These are phyloP conservation scores for Euphrasia arctica DNA, from an alignment of 305 asterid genomes.

Conservation along the genomic window DNA sequence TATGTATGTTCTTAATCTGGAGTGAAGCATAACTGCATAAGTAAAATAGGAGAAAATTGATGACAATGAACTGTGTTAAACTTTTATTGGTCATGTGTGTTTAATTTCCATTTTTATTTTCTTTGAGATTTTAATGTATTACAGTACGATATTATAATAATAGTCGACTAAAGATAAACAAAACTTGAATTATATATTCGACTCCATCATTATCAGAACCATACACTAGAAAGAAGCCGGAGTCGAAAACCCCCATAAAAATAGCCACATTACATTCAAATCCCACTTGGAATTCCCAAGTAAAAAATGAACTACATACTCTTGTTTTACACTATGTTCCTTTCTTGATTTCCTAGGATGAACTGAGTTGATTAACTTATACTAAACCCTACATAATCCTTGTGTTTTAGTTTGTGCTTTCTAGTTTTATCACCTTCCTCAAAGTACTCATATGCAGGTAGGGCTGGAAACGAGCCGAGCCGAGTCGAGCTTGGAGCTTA, in stretches of 20 bases:
- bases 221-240: conserved; percentile 15
- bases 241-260: conserved; percentile 26
- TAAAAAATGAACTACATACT: background rate
- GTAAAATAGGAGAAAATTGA: conserved; percentile 9
- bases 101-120: no score
- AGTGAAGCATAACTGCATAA: conserved; percentile 24
- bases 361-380: background rate
- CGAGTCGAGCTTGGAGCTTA: no score
- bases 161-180: no score
- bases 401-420: background rate
- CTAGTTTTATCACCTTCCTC: conserved; percentile 16
- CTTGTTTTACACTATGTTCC: background rate
- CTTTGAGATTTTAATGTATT: no score
- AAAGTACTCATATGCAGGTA: conserved; percentile 19
- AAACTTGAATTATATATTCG: no score
- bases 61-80: no score
- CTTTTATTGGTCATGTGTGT: background rate
- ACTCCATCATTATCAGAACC: background rate
- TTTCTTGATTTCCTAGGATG: background rate
- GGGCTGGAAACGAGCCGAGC: no score
- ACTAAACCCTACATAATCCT: background rate
- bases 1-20: conserved; percentile 22
- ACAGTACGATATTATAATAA: no score
- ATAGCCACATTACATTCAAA: conserved; percentile 1
- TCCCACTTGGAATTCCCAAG: conserved; percentile 1